These are phyloP conservation scores for Rhinocladiella mackenziei DNA, from an alignment of 2,329 filamentous ascomycete species.

Conservation along the genomic window DNA sequence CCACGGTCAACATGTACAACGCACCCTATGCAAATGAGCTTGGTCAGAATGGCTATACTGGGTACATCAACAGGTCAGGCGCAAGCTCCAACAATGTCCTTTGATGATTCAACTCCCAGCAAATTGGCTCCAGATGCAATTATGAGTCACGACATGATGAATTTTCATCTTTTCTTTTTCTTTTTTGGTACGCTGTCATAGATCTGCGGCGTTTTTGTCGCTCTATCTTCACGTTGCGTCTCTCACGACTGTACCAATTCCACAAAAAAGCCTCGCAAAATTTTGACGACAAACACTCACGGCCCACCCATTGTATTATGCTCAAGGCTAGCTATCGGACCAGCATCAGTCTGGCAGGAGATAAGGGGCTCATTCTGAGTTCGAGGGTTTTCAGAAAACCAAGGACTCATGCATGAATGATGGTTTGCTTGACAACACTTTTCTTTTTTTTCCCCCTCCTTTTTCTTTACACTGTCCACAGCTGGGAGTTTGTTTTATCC, in stretches of 20 bases:
- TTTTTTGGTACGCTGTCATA: conserved; percentile 16
- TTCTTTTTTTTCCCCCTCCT: conserved; percentile 1
- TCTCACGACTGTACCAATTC: conserved; percentile 22
- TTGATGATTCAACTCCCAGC: conserved; percentile 11
- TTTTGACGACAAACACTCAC: conserved; percentile 20
- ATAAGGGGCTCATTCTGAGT: conserved; percentile 12
- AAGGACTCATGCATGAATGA: conserved; percentile 20
- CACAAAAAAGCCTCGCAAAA: conserved; percentile 16
- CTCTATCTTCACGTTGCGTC: conserved; percentile 7
- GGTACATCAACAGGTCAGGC: conserved; percentile 18
- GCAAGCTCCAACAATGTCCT: conserved; percentile 20
- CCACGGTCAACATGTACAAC: conserved; percentile 21
- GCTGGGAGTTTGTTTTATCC: conserved; percentile 2
- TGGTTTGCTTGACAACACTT: conserved; percentile 17
- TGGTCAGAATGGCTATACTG: conserved; percentile 20
- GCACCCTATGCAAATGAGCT: conserved; percentile 19
- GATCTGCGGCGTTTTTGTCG: conserved; percentile 5
- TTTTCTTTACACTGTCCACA: conserved; percentile 7
- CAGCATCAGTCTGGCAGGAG: conserved; percentile 26
- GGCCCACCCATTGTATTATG: conserved; percentile 25
- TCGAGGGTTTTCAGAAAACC: conserved; percentile 9
- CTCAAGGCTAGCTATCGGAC: conserved; percentile 13
- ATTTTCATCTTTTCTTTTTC: conserved; percentile 17
- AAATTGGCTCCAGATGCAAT: conserved; percentile 10
- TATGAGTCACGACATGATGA: conserved; percentile 28